Conservation (phyloP, 495 filamentous ascomycete species). For the Neurospora sp. region DNA sequence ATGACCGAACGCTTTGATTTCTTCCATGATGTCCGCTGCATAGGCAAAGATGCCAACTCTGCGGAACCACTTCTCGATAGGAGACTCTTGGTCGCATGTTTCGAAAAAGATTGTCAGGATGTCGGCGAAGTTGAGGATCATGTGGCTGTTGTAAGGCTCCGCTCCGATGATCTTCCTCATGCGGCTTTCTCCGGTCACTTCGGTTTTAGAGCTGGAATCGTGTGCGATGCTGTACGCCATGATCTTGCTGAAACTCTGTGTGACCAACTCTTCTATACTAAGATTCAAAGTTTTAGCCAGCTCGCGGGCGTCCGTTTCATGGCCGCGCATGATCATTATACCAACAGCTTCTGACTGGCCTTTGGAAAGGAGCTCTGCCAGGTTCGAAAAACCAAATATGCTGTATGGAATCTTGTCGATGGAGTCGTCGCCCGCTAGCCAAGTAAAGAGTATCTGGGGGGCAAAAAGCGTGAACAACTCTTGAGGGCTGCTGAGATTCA, state of each 20-base stretch:
- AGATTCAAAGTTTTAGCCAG: conserved; percentile 48
- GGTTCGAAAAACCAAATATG: conserved; percentile 66
- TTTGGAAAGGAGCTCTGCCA: conserved; percentile 59
- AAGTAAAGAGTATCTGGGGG: conserved; percentile 87
- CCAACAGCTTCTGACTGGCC: conserved; percentile 73
- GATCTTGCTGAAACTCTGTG: conserved; percentile 64
- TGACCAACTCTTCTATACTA: conserved; percentile 47
- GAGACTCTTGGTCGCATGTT: conserved; percentile 58
- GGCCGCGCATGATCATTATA: conserved; percentile 75
- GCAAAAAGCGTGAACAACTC: conserved; percentile 80
- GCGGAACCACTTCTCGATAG: conserved; percentile 58
- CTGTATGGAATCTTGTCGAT: conserved; percentile 63
- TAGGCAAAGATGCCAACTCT: conserved; percentile 49
- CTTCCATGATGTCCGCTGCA: conserved; percentile 51
- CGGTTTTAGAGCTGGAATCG: conserved; percentile 55
- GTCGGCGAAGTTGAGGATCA: conserved; percentile 60
- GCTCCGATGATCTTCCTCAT: conserved; percentile 60
- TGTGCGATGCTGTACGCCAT: conserved; percentile 76
- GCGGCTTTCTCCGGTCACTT: conserved; percentile 54
- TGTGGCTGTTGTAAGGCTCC: conserved; percentile 47
- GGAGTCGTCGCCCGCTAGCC: conserved; percentile 58
- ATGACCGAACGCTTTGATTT: conserved; percentile 55
- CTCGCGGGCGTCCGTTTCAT: conserved; percentile 49
- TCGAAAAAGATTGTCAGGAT: conserved; percentile 71
- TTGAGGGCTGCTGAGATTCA: conserved; percentile 52